A percentile compares a stretch with the other conserved stretches of the same genome.
phyloP scores from a whole-genome alignment of 306 rosid species.

The Gynostemma pentaphyllum region DNA sequence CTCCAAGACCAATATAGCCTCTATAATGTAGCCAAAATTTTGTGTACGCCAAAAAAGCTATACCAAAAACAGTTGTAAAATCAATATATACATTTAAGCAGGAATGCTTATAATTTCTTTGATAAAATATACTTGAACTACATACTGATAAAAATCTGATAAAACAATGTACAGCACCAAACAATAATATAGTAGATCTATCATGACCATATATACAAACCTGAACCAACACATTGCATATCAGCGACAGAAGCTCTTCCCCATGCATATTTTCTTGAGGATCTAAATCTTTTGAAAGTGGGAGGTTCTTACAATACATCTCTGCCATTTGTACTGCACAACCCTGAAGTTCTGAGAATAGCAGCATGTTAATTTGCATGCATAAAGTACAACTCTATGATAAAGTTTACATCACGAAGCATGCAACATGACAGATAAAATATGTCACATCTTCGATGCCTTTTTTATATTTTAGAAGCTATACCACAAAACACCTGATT shows the following conservation, averaged over 20 bases:
- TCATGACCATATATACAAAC: constrained; percentile 26
- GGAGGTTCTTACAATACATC: constrained; percentile 66
- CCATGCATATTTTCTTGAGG: constrained; percentile 84
- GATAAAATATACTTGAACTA: not conserved
- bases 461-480: not conserved
- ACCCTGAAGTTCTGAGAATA: constrained; percentile 59
- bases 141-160: not conserved
- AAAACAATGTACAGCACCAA: not conserved
- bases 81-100: not conserved
- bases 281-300: constrained; percentile 84
- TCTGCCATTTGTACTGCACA: constrained; percentile 67
- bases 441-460: not conserved
- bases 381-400: constrained; percentile 17
- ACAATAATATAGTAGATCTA: not conserved
- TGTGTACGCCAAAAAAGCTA: constrained; percentile 84
- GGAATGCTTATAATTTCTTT: not conserved
- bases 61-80: constrained; percentile 9
- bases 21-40: constrained; percentile 62
- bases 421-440: constrained; percentile 3
- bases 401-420: constrained; percentile 2
- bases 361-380: constrained; percentile 10
- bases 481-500: not conserved
- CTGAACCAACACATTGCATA: constrained; percentile 70
- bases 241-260: constrained; percentile 80
- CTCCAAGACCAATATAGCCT: constrained; percentile 91